Evolutionary conservation across 805 yeast genomes (phyloP).

Genomic region (Saccharomyces jurei): DNA sequence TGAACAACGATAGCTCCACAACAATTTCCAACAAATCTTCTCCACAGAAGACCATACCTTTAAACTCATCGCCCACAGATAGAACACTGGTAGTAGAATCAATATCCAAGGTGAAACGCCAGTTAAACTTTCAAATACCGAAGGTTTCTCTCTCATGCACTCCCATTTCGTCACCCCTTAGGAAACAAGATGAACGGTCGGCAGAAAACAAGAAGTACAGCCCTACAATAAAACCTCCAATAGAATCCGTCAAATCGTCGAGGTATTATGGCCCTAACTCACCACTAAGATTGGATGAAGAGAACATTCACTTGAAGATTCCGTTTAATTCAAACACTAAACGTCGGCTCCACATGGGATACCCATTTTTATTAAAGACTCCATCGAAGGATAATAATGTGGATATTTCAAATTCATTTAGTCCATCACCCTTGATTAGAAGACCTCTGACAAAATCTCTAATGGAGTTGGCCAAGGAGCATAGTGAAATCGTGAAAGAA

Average conservation of each 20-base stretch:
- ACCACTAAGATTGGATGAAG: slow-evolving; percentile 29
- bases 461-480: slow-evolving; percentile 26
- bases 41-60: slow-evolving; percentile 3
- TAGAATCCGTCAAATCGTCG: slow-evolving; percentile 1
- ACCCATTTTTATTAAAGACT: slow-evolving; percentile 8
- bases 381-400: slow-evolving; percentile 7
- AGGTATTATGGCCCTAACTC: slow-evolving; percentile 26
- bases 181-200: background rate
- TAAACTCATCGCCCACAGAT: background rate
- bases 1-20: slow-evolving; percentile 8
- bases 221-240: background rate
- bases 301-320: slow-evolving; percentile 30
- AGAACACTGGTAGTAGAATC: background rate
- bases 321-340: slow-evolving; percentile 21
- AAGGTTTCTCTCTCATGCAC: slow-evolving; percentile 5
- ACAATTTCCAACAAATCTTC: slow-evolving; percentile 15
- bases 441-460: slow-evolving; percentile 19
- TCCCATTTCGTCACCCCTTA: slow-evolving; percentile 17
- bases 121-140: slow-evolving; percentile 12
- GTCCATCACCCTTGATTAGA: slow-evolving; percentile 28
- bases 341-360: slow-evolving; percentile 2
- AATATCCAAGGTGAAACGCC: slow-evolving; percentile 9
- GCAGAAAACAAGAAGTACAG: background rate
- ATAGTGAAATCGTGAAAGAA: slow-evolving; percentile 17
- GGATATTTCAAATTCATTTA: slow-evolving; percentile 5